Percentiles rank a stretch among this genome's conserved stretches.
phyloP scores from a whole-genome alignment of 1,139 yeast genomes.

The Pichia cactophila region DNA sequence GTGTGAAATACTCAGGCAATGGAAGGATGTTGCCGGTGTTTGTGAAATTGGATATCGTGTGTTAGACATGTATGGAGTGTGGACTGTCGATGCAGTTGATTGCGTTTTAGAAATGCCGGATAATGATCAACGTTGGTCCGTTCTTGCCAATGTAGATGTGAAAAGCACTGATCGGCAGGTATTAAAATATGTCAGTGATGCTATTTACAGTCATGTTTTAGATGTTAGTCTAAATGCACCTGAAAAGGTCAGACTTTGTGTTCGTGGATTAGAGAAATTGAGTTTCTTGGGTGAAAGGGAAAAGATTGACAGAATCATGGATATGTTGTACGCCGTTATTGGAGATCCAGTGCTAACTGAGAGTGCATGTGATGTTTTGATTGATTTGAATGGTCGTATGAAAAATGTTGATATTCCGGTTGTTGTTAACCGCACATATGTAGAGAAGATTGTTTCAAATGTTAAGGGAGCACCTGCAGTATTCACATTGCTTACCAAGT shows the following conservation, averaged over 20 bases:
- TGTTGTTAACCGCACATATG: background rate
- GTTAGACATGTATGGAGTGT: background rate
- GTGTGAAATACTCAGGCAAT: background rate
- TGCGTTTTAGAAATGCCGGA: background rate
- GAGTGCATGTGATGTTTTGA: background rate
- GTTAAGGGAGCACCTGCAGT: background rate
- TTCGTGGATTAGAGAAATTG: background rate
- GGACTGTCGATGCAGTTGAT: background rate
- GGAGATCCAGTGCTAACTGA: background rate
- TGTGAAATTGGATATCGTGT: background rate
- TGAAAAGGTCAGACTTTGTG: background rate
- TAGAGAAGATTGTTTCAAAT: background rate
- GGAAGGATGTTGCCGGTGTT: background rate
- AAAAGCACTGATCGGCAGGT: background rate
- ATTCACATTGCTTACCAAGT: background rate
- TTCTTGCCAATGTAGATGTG: background rate
- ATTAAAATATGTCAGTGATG: background rate
- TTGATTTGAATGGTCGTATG: background rate
- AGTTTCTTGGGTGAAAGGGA: background rate
- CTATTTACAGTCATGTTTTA: background rate
- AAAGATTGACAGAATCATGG: slow-evolving; percentile 1
- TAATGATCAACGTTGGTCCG: background rate
- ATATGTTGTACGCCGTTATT: slow-evolving; percentile 1
- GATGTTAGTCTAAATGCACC: background rate
- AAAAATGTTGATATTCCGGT: background rate